These are phyloP conservation scores for Thelephora terrestris DNA, from an alignment of 1,284 basidiomycete genomes.

Conservation along the genomic window DNA sequence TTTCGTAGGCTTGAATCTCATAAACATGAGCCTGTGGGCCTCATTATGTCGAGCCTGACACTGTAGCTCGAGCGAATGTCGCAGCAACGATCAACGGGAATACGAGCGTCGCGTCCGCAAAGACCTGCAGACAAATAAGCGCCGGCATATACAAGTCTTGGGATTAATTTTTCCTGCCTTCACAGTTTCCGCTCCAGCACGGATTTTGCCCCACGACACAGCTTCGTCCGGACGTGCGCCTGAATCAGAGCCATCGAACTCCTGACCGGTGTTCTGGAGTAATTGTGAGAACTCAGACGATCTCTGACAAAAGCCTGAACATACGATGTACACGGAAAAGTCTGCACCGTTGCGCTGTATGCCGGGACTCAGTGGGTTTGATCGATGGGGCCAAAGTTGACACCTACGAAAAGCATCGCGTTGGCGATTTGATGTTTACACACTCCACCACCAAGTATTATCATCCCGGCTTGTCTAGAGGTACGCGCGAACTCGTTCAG, in stretches of 20 bases:
- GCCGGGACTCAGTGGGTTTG: slow-evolving; percentile 6
- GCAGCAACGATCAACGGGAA: slow-evolving; percentile 68
- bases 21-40: too few relatives aligned
- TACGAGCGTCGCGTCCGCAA: slow-evolving; percentile 60
- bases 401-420: slow-evolving; percentile 58
- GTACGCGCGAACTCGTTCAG: slow-evolving; percentile 88
- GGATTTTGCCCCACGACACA: slow-evolving; percentile 99
- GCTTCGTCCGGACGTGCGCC: slow-evolving; percentile 97
- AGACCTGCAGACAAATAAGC: slow-evolving; percentile 26
- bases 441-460: slow-evolving; percentile 95
- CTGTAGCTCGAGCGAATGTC: slow-evolving; percentile 40
- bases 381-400: neutral
- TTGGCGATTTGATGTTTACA: slow-evolving; percentile 99
- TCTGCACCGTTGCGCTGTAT: slow-evolving; percentile 92
- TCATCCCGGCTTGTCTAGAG: slow-evolving; percentile 95
- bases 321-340: slow-evolving; percentile 90
- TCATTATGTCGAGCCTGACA: too few relatives aligned
- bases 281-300: slow-evolving; percentile 6
- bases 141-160: neutral
- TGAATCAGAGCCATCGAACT: slow-evolving; percentile 97
- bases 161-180: slow-evolving; percentile 47
- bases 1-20: too few relatives aligned
- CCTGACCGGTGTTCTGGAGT: slow-evolving; percentile 88
- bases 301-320: slow-evolving; percentile 15
- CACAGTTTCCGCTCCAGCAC: slow-evolving; percentile 81